Evolutionary conservation across 1,139 yeast species (phyloP).

Genomic region (Taphrina sp.): DNA sequence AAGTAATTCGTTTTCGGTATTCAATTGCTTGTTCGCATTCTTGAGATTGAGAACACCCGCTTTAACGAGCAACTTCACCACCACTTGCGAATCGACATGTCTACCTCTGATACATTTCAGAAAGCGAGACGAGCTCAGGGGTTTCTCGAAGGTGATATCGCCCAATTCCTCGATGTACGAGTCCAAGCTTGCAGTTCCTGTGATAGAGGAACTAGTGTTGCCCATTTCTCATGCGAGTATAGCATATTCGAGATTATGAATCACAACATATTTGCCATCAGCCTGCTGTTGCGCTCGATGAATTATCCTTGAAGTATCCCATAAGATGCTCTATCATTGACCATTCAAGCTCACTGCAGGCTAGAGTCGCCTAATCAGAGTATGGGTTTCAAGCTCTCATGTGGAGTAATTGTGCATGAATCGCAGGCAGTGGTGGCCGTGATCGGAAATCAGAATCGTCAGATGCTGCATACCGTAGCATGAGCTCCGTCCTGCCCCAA

Average conservation of each 20-base stretch:
- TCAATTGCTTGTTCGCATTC: slow-evolving; percentile 1
- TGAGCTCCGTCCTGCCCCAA: too few species aligned
- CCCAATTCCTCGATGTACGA: slow-evolving; percentile 81
- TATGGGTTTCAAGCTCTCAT: too few species aligned
- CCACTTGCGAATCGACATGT: slow-evolving; percentile 61
- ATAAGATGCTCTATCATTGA: too few species aligned
- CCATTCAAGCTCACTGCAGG: too few species aligned
- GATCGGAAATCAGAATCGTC: too few species aligned
- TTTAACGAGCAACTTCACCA: slow-evolving; percentile 78
- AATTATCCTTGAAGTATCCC: too few species aligned
- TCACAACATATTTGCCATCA: too few species aligned
- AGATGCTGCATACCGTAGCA: too few species aligned
- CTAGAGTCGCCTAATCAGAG: too few species aligned
- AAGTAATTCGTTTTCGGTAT: slow-evolving; percentile 45
- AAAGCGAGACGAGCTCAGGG: slow-evolving; percentile 72
- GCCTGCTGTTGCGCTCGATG: too few species aligned
- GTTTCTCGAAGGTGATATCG: slow-evolving; percentile 69
- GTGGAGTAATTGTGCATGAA: too few species aligned
- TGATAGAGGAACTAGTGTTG: slow-evolving; percentile 59
- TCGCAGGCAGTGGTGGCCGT: too few species aligned
- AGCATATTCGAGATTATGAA: neutral
- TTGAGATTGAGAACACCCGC: slow-evolving; percentile 46
- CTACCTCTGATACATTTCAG: slow-evolving; percentile 78
- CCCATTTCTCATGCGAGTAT: slow-evolving; percentile 7
- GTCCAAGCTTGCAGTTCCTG: slow-evolving; percentile 87